A percentile compares a stretch with the other conserved stretches of the same genome.
Evolutionary conservation across 2,329 filamentous ascomycete species (phyloP).

Genomic region (Coniochaeta ligniaria): DNA sequence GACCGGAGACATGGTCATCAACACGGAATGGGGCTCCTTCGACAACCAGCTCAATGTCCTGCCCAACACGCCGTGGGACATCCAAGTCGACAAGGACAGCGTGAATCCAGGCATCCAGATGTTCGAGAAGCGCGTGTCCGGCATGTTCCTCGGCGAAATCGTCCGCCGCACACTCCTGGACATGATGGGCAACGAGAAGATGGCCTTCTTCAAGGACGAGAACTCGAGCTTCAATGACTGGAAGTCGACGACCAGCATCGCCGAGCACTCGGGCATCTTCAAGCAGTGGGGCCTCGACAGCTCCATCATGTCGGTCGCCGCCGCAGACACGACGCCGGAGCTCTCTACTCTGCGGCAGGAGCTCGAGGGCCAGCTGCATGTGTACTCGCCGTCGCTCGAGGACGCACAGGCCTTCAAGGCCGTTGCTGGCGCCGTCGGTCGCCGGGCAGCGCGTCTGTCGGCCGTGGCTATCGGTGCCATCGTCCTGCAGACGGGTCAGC

Average conservation of each 20-base stretch:
- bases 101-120: constrained; percentile 94
- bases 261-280: constrained; percentile 59
- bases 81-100: constrained; percentile 67
- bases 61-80: constrained; percentile 79
- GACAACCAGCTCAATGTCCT: constrained; percentile 88
- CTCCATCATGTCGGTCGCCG: constrained; percentile 79
- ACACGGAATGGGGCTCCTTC: constrained; percentile 97
- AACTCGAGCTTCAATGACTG: constrained; percentile 65
- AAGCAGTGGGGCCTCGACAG: constrained; percentile 88
- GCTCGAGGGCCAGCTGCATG: constrained; percentile 67
- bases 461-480: constrained; percentile 84
- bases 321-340: constrained; percentile 68
- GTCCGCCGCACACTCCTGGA: constrained; percentile 69
- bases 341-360: constrained; percentile 68
- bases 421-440: constrained; percentile 76
- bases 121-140: constrained; percentile 97
- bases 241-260: constrained; percentile 63
- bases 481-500: constrained; percentile 70
- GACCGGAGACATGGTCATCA: constrained; percentile 94
- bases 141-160: constrained; percentile 97
- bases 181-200: constrained; percentile 59
- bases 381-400: constrained; percentile 70
- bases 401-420: constrained; percentile 85
- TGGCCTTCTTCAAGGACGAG: constrained; percentile 69
- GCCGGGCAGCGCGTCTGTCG: constrained; percentile 78